Base-by-base conservation (phyloP, 495 filamentous ascomycete species). In the Xylaria longipes region DNA sequence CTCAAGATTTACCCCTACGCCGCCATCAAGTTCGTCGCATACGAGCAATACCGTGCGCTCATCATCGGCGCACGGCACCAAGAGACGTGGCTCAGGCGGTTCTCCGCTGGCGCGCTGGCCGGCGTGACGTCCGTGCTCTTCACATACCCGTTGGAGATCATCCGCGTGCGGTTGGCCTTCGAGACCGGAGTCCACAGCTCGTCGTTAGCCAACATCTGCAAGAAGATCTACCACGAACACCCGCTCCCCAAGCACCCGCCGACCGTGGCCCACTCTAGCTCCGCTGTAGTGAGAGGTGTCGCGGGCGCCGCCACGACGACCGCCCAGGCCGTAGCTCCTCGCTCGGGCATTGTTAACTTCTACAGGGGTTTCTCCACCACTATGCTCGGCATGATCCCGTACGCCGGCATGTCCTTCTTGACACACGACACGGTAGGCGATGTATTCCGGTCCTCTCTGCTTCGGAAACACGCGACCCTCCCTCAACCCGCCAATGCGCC, bases 1-100 rank as follows among this genome's bases (percentile, higher is more conserved):
- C 87, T 99, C 61, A 91, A 97, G 69, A 97, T 99, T 72, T 99
- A 98, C 79, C 96, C 96, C 8, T 99, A 99, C 80, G 96, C 95
- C 15, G 94, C 92, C 17, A 97, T 98, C 82, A 99, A 98, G 74
- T 99, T 99, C 81, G 87, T 98, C 52, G 94, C 96, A 29, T 99
- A 99, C 81, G 96, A 99, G 81, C 96, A 99, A 78, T 91, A 97
- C 69, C 92, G 96, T 29, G 86, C 89, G 14, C 73, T 90, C 15
- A 69, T 98, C 2, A 98, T 99, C 63, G 85, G 84, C 11, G 83
- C 82, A 6, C 86, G 83, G 41, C 85, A 91, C 17, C 87, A 97
- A 52, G 96, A 99, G 80, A 97, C 95, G 0, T 85, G 91, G 2
- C 77, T 92, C 41, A 91, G 96, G 22, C 88, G 96, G 25, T 86